These are phyloP conservation scores for Thermochaetoides dissita DNA, from an alignment of 2,329 filamentous ascomycete genomes.

Conservation along the genomic window DNA sequence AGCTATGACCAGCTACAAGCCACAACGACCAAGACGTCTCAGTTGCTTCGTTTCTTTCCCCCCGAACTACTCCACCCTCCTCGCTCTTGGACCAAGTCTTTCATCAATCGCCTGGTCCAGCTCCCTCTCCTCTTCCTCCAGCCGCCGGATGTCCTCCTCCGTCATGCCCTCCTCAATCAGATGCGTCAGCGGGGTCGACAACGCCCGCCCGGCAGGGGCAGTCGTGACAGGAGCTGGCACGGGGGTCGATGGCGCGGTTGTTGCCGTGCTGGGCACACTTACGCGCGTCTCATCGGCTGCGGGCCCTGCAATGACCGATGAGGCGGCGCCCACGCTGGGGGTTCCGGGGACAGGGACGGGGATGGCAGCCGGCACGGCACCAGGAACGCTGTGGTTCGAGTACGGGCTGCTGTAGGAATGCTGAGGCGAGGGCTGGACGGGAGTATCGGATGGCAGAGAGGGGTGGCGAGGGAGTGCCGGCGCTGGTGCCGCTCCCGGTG, in stretches of 20 bases:
- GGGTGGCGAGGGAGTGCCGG: conserved; percentile 5
- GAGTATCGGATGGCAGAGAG: not conserved
- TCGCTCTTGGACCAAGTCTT: too few relatives aligned
- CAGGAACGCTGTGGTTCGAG: conserved; percentile 16
- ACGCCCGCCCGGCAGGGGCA: conserved; percentile 13
- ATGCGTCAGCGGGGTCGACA: conserved; percentile 29
- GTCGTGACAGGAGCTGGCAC: not conserved
- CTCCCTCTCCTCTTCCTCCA: conserved; percentile 44
- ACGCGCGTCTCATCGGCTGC: not conserved
- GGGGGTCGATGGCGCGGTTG: not conserved
- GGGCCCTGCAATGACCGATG: not conserved
- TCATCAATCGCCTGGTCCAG: conserved; percentile 41
- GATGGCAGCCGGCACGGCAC: not conserved
- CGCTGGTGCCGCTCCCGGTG: conserved; percentile 5
- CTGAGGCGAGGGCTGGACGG: too few relatives aligned
- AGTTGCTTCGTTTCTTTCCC: too few relatives aligned
- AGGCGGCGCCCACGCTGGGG: conserved; percentile 5
- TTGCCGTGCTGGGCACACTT: conserved; percentile 5
- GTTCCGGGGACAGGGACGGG: conserved; percentile 2
- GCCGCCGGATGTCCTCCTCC: conserved; percentile 36
- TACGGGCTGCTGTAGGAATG: conserved; percentile 17
- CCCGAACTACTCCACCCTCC: conserved; percentile 5
- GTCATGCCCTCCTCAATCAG: conserved; percentile 50
- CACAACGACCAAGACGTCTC: too few relatives aligned
- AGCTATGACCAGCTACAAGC: too few relatives aligned